A percentile compares a stretch with the other conserved stretches of the same genome.
Conservation (phyloP, 2,329 filamentous ascomycete genomes). For the Penicillium sp. region DNA sequence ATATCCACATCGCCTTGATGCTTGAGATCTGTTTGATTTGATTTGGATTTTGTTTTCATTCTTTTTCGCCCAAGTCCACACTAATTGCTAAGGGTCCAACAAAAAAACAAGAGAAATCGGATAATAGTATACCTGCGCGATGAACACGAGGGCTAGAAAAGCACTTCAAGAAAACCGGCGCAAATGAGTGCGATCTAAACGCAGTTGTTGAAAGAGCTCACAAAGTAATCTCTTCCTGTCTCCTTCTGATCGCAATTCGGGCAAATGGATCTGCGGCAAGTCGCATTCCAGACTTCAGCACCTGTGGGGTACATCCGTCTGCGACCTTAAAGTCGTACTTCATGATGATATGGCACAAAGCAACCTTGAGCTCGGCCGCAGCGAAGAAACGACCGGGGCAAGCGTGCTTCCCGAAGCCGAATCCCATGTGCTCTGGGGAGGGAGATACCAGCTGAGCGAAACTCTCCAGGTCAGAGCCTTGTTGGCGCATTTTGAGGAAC, state of each 20-base stretch:
- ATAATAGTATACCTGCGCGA: too few species aligned
- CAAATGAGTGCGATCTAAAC: background rate
- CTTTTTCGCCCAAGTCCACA: too few species aligned
- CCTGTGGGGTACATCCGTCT: background rate
- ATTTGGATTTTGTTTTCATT: too few species aligned
- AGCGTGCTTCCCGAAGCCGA: constrained; percentile 27
- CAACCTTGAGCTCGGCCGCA: constrained; percentile 56
- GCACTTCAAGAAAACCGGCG: too few species aligned
- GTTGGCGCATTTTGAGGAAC: background rate
- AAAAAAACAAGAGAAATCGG: too few species aligned
- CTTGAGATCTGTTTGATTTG: too few species aligned
- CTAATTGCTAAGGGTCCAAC: too few species aligned
- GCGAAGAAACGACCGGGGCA: constrained; percentile 59
- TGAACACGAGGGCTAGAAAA: too few species aligned
- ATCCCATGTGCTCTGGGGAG: background rate
- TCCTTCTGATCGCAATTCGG: background rate
- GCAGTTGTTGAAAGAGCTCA: background rate
- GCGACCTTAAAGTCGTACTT: constrained; percentile 4
- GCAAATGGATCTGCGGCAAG: background rate
- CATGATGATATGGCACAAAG: constrained; percentile 49
- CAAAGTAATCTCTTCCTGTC: background rate
- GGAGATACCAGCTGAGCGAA: background rate
- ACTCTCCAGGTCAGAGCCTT: background rate
- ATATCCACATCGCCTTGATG: too few species aligned
- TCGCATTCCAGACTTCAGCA: background rate